Evolutionary conservation across 768 basidiomycete genomes (phyloP).

Genomic region (Suillus clintonianus): DNA sequence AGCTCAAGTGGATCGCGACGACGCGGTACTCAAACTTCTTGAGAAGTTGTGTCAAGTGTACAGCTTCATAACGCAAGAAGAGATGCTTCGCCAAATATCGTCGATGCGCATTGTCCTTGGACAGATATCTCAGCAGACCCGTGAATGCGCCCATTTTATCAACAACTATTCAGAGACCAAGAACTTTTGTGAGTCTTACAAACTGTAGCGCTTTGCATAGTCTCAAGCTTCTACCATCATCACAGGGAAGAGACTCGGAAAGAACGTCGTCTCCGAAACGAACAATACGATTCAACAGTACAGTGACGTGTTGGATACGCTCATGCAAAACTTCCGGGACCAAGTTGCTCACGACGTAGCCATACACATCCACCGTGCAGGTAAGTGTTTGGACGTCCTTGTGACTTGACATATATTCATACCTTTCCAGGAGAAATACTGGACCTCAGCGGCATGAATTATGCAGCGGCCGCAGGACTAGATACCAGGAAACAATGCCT

Average conservation of each 20-base stretch:
- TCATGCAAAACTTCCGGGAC: conserved; percentile 2
- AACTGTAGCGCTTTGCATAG: background rate
- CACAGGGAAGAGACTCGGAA: background rate
- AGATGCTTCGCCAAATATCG: background rate
- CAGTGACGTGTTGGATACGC: background rate
- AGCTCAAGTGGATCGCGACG: conserved; percentile 3
- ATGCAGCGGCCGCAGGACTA: conserved; percentile 3
- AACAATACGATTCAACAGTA: background rate
- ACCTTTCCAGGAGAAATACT: background rate
- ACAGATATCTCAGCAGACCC: conserved; percentile 14
- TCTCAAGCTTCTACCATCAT: background rate
- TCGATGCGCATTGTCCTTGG: background rate
- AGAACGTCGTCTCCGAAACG: background rate
- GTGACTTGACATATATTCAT: background rate
- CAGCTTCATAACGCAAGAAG: background rate
- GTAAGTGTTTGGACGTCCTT: background rate
- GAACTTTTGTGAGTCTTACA: conserved; percentile 18
- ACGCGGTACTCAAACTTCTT: background rate
- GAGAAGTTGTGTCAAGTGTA: background rate
- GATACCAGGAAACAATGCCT: conserved; percentile 16
- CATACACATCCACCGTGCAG: background rate
- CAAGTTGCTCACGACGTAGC: background rate
- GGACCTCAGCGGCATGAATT: background rate
- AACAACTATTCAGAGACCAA: conserved; percentile 24
- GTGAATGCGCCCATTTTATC: conserved; percentile 29